Base-by-base conservation (phyloP, 1,139 yeast genomes). In the Geotrichum klebahnii region DNA sequence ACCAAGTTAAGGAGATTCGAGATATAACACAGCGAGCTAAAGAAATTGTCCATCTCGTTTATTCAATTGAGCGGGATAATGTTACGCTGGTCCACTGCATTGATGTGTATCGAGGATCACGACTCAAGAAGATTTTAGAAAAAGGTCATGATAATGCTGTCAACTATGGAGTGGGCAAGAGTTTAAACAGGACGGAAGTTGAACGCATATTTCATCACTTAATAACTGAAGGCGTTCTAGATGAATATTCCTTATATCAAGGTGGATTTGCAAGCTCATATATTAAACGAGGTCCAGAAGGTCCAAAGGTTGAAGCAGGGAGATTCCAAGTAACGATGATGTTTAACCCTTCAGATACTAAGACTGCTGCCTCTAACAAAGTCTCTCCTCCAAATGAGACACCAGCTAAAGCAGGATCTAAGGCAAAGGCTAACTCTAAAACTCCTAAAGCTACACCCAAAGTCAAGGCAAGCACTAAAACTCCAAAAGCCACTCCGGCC, bases 181-280 rank as follows among this genome's bases (percentile, higher is more conserved):
- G 68, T 5, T 62, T 83, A 59, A 78, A 79, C 29, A 81, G 81
- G 56, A 77, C 81, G 2, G 89, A 84, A 36, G 74, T 86, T 23
- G 96, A 89, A 64, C 72, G 97, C 56, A 78, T 92, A 5, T 84
- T 89, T 57, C 89, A 87, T 61, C 84, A 83, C 57, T 68, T 92
- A 57, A 74, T 87, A 16, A 77, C 85, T 26, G 81, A 81, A 55
- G 78, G 79, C n/a, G 77, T 82, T 26, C 67, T 92, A 33, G 75
- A 74, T 51, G 97, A 90, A 65, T 84, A 82, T 61, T 79, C 87
- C 9, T 73, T 82, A 5, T 78, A 81, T 76, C 77, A 75, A 17
- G 78, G 81, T n/a, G 94, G 96, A 0, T 89, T 84, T 70, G 87
- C 95, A 0, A 74, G 84, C 4, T 83, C 86, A 52, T 90, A 89